Evolutionary conservation across 306 rosid species (phyloP).

Genomic region (Pterocarpus santalinus): DNA sequence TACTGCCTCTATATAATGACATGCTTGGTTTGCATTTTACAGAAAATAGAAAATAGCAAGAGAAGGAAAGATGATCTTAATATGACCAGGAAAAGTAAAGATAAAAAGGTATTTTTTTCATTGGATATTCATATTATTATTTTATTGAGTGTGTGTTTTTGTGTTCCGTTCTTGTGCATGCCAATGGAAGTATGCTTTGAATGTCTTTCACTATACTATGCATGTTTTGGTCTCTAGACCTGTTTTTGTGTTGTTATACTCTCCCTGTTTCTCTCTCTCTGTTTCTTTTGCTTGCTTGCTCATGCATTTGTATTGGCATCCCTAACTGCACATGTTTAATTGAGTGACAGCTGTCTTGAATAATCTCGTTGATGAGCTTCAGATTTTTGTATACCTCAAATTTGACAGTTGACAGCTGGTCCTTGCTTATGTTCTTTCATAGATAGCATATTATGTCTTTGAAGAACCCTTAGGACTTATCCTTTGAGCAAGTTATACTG

Average conservation of each 20-base stretch:
- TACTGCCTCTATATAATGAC: not conserved
- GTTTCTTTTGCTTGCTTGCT: not conserved
- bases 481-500: too few species aligned
- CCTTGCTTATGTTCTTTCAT: too few species aligned
- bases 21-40: slow-evolving; percentile 31
- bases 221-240: not conserved
- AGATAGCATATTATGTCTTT: too few species aligned
- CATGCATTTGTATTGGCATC: not conserved
- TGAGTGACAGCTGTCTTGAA: not conserved
- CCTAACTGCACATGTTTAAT: not conserved
- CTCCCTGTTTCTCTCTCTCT: not conserved
- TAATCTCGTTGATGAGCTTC: too few species aligned
- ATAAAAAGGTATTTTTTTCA: slow-evolving; percentile 60
- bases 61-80: slow-evolving; percentile 75
- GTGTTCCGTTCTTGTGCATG: slow-evolving; percentile 2
- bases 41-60: slow-evolving; percentile 76
- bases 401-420: too few species aligned
- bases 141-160: not conserved
- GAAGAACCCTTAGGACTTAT: too few species aligned
- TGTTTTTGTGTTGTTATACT: too few species aligned
- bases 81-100: slow-evolving; percentile 62
- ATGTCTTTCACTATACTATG: slow-evolving; percentile 4
- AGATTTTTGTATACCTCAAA: too few species aligned
- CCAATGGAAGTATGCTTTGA: not conserved
- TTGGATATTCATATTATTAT: not conserved